A percentile compares a stretch with the other conserved stretches of the same genome.
These are phyloP conservation scores for Aurifilum marmelostoma DNA, from an alignment of 2,329 filamentous ascomycete species.

Conservation along the genomic window DNA sequence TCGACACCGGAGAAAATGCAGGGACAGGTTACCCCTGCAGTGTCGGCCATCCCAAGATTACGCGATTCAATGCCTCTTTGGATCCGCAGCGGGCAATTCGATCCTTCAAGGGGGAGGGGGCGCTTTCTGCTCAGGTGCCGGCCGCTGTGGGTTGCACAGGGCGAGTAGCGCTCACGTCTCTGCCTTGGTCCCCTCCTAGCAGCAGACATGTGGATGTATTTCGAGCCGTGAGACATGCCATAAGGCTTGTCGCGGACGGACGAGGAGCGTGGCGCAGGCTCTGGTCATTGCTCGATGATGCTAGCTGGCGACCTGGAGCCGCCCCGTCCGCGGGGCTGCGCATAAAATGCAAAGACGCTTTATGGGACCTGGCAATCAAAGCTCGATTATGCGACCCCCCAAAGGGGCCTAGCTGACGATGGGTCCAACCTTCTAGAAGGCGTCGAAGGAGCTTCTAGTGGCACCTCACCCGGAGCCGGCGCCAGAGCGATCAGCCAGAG, in stretches of 20 bases:
- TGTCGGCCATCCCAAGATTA: conserved; percentile 43
- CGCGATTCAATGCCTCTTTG: conserved; percentile 42
- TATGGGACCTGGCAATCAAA: conserved; percentile 53
- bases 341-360: conserved; percentile 52
- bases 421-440: conserved; percentile 43
- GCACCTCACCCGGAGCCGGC: conserved; percentile 23
- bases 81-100: conserved; percentile 25
- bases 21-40: conserved; percentile 24
- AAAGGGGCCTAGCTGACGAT: conserved; percentile 34
- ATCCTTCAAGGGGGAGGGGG: conserved; percentile 12
- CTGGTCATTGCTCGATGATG: conserved; percentile 30
- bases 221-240: background rate
- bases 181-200: background rate
- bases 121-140: conserved; percentile 9
- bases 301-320: conserved; percentile 24
- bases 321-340: conserved; percentile 38
- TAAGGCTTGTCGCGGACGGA: conserved; percentile 6
- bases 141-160: background rate
- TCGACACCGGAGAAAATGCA: conserved; percentile 23
- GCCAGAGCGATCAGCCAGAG: conserved; percentile 10
- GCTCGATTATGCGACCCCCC: conserved; percentile 47
- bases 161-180: background rate
- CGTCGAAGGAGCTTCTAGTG: conserved; percentile 42
- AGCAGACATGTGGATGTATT: background rate
- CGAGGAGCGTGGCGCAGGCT: conserved; percentile 28